Evolutionary conservation across 441 rosid genomes (phyloP).

Genomic region (Bruguiera hainesii): DNA sequence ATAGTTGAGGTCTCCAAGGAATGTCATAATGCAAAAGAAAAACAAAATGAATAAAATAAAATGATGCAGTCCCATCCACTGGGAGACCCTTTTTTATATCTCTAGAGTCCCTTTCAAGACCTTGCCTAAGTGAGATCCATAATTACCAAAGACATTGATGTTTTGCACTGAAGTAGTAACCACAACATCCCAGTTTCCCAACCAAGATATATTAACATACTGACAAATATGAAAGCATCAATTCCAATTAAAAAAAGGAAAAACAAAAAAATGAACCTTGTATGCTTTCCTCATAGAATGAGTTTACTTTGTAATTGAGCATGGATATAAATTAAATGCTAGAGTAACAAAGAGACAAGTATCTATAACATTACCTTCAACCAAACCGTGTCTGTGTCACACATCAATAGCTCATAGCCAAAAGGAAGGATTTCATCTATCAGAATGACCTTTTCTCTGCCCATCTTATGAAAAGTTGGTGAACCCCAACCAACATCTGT

Average conservation of each 20-base stretch:
- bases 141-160: too few relatives aligned
- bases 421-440: constrained; percentile 79
- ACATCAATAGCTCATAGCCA: constrained; percentile 91
- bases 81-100: background rate
- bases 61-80: too few relatives aligned
- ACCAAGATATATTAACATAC: background rate
- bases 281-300: too few relatives aligned
- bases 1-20: too few relatives aligned
- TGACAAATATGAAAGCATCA: background rate
- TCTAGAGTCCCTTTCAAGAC: background rate
- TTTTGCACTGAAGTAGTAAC: background rate
- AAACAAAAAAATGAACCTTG: too few relatives aligned
- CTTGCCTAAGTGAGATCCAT: background rate
- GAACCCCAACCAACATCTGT: constrained; percentile 98
- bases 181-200: background rate
- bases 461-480: constrained; percentile 97
- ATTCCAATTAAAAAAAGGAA: background rate
- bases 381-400: constrained; percentile 99
- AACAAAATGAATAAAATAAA: background rate
- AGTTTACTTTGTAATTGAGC: background rate
- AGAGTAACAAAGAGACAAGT: constrained; percentile 4
- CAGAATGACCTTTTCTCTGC: constrained; percentile 92
- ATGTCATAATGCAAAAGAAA: background rate
- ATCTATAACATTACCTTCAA: constrained; percentile 58
- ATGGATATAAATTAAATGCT: constrained; percentile 8